Evolutionary conservation across 1,139 yeast species (phyloP).

Genomic region (Hansenula lynferdii): DNA sequence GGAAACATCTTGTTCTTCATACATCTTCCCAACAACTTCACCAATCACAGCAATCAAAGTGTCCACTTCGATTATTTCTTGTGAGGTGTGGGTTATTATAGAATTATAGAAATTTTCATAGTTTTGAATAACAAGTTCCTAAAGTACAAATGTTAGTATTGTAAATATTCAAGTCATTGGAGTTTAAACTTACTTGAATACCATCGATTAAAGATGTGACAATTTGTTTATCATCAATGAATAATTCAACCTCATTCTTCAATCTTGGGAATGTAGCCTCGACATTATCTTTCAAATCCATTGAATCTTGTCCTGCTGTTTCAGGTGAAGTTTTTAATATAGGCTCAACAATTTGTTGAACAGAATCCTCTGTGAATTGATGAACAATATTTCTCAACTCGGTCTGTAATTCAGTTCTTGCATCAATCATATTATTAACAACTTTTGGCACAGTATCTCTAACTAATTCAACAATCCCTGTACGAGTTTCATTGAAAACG

Average conservation of each 20-base stretch:
- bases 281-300: slow-evolving; percentile 44
- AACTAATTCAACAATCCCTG: slow-evolving; percentile 54
- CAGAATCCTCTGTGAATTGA: slow-evolving; percentile 46
- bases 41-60: slow-evolving; percentile 45
- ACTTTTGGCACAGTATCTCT: slow-evolving; percentile 75
- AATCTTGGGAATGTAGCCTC: slow-evolving; percentile 51
- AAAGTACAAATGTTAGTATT: neutral
- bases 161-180: neutral
- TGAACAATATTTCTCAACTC: slow-evolving; percentile 70
- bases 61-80: slow-evolving; percentile 53
- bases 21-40: slow-evolving; percentile 33
- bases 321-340: slow-evolving; percentile 10
- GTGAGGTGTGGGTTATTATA: slow-evolving; percentile 12
- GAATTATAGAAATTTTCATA: slow-evolving; percentile 40
- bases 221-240: slow-evolving; percentile 41
- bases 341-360: slow-evolving; percentile 28
- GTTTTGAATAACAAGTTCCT: slow-evolving; percentile 42
- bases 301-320: slow-evolving; percentile 22
- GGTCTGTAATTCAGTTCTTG: slow-evolving; percentile 68
- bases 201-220: slow-evolving; percentile 51
- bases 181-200: slow-evolving; percentile 31
- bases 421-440: slow-evolving; percentile 83
- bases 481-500: slow-evolving; percentile 20
- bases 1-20: slow-evolving; percentile 12
- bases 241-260: slow-evolving; percentile 42